phyloP scores from a whole-genome alignment of 2,329 filamentous ascomycete genomes.

The Apiospora pterosperma region DNA sequence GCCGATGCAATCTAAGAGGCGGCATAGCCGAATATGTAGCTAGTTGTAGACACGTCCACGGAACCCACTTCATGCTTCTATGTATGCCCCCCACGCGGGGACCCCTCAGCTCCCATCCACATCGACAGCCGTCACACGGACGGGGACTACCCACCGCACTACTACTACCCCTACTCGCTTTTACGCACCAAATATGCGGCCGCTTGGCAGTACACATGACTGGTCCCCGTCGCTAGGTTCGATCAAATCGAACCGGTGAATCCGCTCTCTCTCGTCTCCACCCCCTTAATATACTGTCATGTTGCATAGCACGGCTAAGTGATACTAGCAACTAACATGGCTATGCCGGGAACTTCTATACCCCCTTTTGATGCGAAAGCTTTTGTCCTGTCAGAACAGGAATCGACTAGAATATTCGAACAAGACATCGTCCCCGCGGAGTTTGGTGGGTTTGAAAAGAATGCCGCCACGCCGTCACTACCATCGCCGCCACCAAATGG shows the following conservation, averaged over 20 bases:
- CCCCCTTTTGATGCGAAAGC: not conserved
- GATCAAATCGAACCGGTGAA: not conserved
- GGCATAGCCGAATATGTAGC: not conserved
- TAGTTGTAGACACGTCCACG: not conserved
- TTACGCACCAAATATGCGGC: too few relatives aligned
- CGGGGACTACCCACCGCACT: not conserved
- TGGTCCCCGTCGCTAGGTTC: not conserved
- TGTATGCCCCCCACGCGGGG: not conserved
- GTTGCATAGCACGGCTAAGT: not conserved
- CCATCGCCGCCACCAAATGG: not conserved
- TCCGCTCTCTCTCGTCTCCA: not conserved
- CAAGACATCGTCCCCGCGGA: conserved; percentile 28
- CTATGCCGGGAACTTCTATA: not conserved
- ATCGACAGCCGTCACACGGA: not conserved
- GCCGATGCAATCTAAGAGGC: not conserved
- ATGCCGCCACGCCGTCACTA: conserved; percentile 3
- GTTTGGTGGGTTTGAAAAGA: conserved; percentile 15
- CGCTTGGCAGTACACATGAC: too few relatives aligned
- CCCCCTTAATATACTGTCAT: not conserved
- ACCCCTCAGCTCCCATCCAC: not conserved
- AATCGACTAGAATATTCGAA: conserved; percentile 24
- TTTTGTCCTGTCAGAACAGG: not conserved
- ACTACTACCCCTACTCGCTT: too few relatives aligned
- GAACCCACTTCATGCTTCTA: not conserved
- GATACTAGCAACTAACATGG: not conserved